Conservation (phyloP, 2,329 filamentous ascomycete genomes). For the Fusarium burgessii region DNA sequence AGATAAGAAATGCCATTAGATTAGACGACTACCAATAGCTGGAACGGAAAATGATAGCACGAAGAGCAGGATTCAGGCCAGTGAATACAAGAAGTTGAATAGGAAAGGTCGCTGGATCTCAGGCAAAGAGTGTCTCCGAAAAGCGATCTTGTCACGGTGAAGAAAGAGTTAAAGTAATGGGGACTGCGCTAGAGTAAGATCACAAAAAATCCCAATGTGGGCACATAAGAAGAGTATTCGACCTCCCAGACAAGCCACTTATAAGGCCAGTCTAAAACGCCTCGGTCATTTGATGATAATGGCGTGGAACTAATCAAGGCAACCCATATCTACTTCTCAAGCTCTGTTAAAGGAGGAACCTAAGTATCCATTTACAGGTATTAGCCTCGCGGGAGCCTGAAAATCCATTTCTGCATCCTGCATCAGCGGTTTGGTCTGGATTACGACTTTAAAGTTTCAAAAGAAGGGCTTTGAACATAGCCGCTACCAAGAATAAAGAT, state of each 20-base stretch:
- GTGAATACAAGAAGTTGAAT: not conserved
- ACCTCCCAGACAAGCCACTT: not conserved
- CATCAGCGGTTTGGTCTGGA: not conserved
- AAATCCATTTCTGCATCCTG: not conserved
- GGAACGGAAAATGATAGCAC: no score
- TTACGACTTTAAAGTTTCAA: not conserved
- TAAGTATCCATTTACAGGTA: not conserved
- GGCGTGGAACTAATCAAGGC: not conserved
- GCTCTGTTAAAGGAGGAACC: not conserved
- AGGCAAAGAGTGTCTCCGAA: not conserved
- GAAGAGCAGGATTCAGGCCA: not conserved
- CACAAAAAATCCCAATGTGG: not conserved
- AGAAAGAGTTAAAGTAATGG: not conserved
- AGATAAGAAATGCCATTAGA: no score
- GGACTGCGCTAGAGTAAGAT: no score
- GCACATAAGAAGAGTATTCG: not conserved
- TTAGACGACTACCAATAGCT: no score
- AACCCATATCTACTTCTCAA: not conserved
- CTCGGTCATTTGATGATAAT: not conserved
- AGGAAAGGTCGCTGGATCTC: not conserved
- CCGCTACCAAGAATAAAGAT: not conserved
- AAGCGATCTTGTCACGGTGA: not conserved
- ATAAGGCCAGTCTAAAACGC: not conserved
- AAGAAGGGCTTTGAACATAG: not conserved
- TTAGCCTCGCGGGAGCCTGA: not conserved